A percentile compares a stretch with the other conserved stretches of the same genome.
Conservation (phyloP, 345 rosid genomes). For the Xanthoceras sorbifolium region DNA sequence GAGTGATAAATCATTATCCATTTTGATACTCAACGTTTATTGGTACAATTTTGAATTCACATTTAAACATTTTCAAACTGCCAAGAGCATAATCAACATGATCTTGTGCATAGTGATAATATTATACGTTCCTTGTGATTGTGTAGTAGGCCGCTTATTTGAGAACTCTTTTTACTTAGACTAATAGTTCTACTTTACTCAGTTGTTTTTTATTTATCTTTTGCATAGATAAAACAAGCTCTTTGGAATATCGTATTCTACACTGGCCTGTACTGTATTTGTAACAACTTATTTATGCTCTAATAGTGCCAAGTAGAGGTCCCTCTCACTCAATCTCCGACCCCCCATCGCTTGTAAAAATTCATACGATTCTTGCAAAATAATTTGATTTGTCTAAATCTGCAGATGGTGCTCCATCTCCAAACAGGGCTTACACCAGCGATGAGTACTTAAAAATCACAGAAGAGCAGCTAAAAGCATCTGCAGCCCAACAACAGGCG, state of each 20-base stretch:
- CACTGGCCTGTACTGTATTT: background rate
- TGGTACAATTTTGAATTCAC: background rate
- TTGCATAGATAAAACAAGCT: background rate
- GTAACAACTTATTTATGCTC: background rate
- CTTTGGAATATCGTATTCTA: background rate
- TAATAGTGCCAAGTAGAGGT: background rate
- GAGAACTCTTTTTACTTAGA: background rate
- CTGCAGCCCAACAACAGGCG: constrained; percentile 34
- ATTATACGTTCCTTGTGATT: background rate
- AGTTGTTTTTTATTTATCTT: background rate
- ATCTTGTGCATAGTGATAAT: background rate
- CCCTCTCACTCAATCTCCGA: background rate
- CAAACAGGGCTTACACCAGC: constrained; percentile 59
- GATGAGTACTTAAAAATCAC: constrained; percentile 81
- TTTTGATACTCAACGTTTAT: background rate
- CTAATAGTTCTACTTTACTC: background rate
- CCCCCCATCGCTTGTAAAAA: background rate
- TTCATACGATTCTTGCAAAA: background rate
- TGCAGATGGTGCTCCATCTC: constrained; percentile 60
- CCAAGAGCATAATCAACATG: background rate
- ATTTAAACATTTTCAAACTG: background rate
- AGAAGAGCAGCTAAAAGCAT: constrained; percentile 81
- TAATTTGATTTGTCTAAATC: constrained; percentile 8
- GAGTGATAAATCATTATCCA: constrained; percentile 32
- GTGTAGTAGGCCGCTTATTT: background rate